A percentile compares a stretch with the other conserved stretches of the same genome.
Evolutionary conservation across 352 stramenopile species (phyloP).

Genomic region (Pythium plurisporium): DNA sequence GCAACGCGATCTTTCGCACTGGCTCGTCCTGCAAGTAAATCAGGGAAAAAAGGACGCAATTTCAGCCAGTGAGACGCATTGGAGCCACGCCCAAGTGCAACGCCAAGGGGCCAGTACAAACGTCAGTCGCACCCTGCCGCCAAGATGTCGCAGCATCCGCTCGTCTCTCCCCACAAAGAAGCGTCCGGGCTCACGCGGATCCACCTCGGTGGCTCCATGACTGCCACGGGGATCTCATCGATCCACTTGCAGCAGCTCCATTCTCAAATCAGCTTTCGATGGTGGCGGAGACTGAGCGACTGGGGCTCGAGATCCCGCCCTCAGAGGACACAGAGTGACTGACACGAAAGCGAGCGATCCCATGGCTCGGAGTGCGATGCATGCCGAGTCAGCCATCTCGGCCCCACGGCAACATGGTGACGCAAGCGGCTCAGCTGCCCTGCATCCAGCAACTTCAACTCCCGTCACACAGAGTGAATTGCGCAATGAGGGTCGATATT

Average conservation of each 20-base stretch:
- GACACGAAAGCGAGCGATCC: neutral
- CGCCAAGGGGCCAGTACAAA: neutral
- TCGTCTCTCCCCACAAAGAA: neutral
- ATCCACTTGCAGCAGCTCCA: too few relatives aligned
- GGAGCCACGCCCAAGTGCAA: neutral
- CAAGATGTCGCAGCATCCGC: too few relatives aligned
- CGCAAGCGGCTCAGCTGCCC: neutral
- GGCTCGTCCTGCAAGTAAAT: slow-evolving; percentile 11
- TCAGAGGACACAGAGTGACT: neutral
- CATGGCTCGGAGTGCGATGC: neutral
- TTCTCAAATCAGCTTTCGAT: too few relatives aligned
- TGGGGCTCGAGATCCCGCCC: too few relatives aligned
- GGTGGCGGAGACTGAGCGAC: too few relatives aligned
- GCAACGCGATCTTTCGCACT: slow-evolving; percentile 12
- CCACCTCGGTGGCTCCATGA: too few relatives aligned
- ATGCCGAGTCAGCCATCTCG: neutral
- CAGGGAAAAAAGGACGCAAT: neutral
- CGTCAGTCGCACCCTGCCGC: too few relatives aligned
- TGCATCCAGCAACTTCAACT: slow-evolving; percentile 14
- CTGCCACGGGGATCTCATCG: too few relatives aligned
- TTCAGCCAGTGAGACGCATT: slow-evolving; percentile 2
- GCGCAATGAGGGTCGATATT: slow-evolving; percentile 3
- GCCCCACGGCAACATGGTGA: slow-evolving; percentile 10
- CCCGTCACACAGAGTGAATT: neutral
- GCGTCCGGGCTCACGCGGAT: too few relatives aligned